phyloP scores from a whole-genome alignment of 345 rosid species.

The Arabis alpina region DNA sequence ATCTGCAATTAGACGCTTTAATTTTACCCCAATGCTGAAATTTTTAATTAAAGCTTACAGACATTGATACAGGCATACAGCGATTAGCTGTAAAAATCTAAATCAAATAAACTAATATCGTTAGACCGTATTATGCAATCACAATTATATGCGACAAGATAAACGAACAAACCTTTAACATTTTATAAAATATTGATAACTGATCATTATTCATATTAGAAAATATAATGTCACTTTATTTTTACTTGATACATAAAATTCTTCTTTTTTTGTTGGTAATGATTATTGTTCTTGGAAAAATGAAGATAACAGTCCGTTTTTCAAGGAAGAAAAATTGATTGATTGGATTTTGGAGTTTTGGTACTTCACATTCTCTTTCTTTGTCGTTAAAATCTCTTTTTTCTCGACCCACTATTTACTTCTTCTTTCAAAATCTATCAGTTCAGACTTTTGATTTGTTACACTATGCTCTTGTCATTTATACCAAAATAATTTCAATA shows the following conservation, averaged over 20 bases:
- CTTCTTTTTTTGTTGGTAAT: no score
- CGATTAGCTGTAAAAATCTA: no score
- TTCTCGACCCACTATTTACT: constrained; percentile 15
- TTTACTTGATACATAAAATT: no score
- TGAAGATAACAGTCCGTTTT: constrained; percentile 25
- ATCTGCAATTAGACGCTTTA: no score
- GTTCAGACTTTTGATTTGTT: constrained; percentile 27
- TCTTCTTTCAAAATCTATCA: constrained; percentile 29
- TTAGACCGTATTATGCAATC: no score
- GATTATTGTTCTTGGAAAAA: constrained; percentile 22
- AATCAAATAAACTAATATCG: no score
- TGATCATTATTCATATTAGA: not conserved
- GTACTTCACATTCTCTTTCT: constrained; percentile 19
- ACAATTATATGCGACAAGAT: no score
- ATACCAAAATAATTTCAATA: not conserved
- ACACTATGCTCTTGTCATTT: constrained; percentile 5
- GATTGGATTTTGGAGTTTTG: constrained; percentile 38
- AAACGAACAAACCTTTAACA: no score
- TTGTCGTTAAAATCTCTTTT: constrained; percentile 31
- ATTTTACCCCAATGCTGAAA: no score
- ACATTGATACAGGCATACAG: no score
- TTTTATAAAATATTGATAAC: not conserved
- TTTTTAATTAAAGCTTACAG: no score
- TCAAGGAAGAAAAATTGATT: constrained; percentile 36
- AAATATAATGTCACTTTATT: not conserved